Evolutionary conservation across 352 stramenopile genomes (phyloP).

Genomic region (Thraustochytrium sp.): DNA sequence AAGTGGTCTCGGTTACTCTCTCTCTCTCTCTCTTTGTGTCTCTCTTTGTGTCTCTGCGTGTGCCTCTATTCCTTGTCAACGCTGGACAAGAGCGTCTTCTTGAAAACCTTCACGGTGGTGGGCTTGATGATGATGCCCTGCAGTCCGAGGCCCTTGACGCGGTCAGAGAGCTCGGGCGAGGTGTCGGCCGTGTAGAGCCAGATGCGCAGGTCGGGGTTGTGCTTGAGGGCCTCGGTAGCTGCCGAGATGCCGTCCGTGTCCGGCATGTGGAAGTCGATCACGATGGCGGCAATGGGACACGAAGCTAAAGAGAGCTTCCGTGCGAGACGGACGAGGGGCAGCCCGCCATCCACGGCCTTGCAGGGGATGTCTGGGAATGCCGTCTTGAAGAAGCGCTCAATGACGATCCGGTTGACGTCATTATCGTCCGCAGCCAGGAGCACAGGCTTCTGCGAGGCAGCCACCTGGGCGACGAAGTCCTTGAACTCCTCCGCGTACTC

Average conservation of each 20-base stretch:
- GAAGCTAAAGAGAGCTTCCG: neutral
- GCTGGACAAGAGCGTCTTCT: neutral
- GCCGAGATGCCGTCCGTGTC: neutral
- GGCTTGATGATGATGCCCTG: constrained; percentile 9
- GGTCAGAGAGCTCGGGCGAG: neutral
- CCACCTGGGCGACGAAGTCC: neutral
- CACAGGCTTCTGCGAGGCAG: neutral
- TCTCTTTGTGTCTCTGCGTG: no score
- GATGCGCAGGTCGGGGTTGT: neutral
- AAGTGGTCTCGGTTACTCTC: no score
- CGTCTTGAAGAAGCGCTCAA: neutral
- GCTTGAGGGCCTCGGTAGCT: neutral
- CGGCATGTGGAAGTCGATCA: constrained; percentile 32
- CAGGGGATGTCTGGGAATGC: neutral
- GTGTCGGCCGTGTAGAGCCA: neutral
- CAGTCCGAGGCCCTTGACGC: neutral
- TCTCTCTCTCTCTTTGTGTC: no score
- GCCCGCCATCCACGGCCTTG: neutral
- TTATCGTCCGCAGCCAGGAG: neutral
- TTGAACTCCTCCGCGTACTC: neutral
- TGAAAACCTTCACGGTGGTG: neutral
- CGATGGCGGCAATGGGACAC: neutral
- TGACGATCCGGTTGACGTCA: neutral
- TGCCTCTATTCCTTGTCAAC: no score
- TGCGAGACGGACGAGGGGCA: neutral